Percentiles rank a stretch among this genome's conserved stretches.
Conservation (phyloP, 2,329 filamentous ascomycete species). For the Aspergillus intermedius region DNA sequence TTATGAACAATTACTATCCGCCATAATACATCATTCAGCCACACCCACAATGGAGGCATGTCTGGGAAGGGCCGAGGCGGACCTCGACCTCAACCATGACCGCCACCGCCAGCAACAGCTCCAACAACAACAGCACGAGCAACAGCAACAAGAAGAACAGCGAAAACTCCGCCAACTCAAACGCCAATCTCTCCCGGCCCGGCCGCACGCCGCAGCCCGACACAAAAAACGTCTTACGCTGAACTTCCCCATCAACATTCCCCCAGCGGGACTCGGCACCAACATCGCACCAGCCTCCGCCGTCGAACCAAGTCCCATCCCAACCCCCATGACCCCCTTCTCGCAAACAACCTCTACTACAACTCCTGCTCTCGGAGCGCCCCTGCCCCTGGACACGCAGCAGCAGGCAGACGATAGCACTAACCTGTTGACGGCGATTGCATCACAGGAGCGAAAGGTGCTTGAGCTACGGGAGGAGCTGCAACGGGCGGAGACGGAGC, state of each 20-base stretch:
- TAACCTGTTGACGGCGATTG: slow-evolving; percentile 79
- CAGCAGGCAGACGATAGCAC: slow-evolving; percentile 45
- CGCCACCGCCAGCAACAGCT: slow-evolving; percentile 7
- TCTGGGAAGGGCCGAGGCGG: slow-evolving; percentile 24
- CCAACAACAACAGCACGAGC: neutral
- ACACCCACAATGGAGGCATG: slow-evolving; percentile 23
- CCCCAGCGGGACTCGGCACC: slow-evolving; percentile 18
- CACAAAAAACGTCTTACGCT: slow-evolving; percentile 42
- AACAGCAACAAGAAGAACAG: neutral
- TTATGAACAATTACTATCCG: neutral
- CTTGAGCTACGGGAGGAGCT: slow-evolving; percentile 88
- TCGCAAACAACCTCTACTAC: slow-evolving; percentile 27
- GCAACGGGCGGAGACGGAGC: slow-evolving; percentile 69
- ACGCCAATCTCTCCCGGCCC: slow-evolving; percentile 27
- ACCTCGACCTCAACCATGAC: slow-evolving; percentile 17
- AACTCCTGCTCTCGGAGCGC: slow-evolving; percentile 23
- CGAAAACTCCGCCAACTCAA: slow-evolving; percentile 19
- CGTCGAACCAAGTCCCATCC: slow-evolving; percentile 21
- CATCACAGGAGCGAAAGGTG: slow-evolving; percentile 83
- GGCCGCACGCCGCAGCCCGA: slow-evolving; percentile 30
- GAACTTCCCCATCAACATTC: slow-evolving; percentile 42
- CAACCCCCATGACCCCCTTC: slow-evolving; percentile 27
- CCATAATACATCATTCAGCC: neutral
- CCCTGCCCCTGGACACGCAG: slow-evolving; percentile 21
- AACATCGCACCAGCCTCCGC: slow-evolving; percentile 23